A percentile compares a stretch with the other conserved stretches of the same genome.
Conservation (phyloP, 352 stramenopile species). For the Pythium insidiosum region DNA sequence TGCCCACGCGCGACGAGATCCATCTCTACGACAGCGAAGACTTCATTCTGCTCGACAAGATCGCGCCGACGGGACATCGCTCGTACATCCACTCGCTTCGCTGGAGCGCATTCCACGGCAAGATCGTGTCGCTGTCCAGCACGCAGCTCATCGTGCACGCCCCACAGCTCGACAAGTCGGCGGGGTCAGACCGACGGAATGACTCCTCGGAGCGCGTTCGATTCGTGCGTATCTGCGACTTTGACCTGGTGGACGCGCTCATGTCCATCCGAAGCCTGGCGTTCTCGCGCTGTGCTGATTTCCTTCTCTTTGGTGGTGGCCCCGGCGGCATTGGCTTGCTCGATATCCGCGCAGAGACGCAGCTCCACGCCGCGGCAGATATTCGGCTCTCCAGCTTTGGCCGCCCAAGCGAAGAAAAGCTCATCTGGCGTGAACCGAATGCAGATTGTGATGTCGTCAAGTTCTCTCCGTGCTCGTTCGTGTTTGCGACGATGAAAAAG, state of each 20-base stretch:
- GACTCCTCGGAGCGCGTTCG: slow-evolving; percentile 16
- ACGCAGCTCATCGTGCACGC: slow-evolving; percentile 59
- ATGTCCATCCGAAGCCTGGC: slow-evolving; percentile 32
- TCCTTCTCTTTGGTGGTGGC: slow-evolving; percentile 50
- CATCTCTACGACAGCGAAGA: slow-evolving; percentile 77
- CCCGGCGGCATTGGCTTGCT: slow-evolving; percentile 37
- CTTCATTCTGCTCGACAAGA: slow-evolving; percentile 66
- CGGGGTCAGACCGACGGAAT: not conserved
- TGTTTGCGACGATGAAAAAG: slow-evolving; percentile 45
- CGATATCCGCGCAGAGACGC: slow-evolving; percentile 22
- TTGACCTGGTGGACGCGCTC: slow-evolving; percentile 20
- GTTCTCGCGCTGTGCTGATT: slow-evolving; percentile 58
- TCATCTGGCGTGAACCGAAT: slow-evolving; percentile 15
- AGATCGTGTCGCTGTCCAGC: slow-evolving; percentile 63
- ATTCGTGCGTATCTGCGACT: slow-evolving; percentile 39
- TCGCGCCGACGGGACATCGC: slow-evolving; percentile 47
- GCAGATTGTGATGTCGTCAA: slow-evolving; percentile 46
- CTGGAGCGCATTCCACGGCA: slow-evolving; percentile 71
- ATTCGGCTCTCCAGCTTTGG: slow-evolving; percentile 10
- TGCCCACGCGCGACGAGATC: slow-evolving; percentile 60
- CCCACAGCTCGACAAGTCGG: slow-evolving; percentile 27
- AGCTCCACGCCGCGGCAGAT: not conserved
- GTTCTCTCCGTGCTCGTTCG: slow-evolving; percentile 62
- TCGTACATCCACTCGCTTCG: slow-evolving; percentile 52
- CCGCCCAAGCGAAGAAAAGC: slow-evolving; percentile 15